These are phyloP conservation scores for Kodamaea plutei DNA, from an alignment of 1,139 yeast species.

Conservation along the genomic window DNA sequence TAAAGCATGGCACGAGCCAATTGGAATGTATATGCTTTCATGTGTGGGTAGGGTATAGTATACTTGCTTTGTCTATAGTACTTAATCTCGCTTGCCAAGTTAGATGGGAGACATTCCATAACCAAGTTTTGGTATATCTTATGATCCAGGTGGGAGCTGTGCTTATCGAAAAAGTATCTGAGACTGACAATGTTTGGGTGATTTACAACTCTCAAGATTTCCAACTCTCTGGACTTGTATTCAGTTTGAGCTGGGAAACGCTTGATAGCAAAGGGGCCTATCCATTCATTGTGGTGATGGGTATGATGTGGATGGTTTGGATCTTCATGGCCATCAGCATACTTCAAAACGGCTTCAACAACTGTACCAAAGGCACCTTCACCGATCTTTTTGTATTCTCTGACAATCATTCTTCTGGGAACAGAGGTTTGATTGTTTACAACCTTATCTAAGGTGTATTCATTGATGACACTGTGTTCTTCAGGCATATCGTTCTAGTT, in stretches of 20 bases:
- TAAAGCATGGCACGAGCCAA: conserved; percentile 79
- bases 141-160: conserved; percentile 49
- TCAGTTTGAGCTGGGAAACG: conserved; percentile 84
- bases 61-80: conserved; percentile 60
- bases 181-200: conserved; percentile 76
- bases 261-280: conserved; percentile 79
- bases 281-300: conserved; percentile 34
- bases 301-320: conserved; percentile 1
- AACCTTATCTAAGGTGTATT: conserved; percentile 49
- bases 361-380: conserved; percentile 87
- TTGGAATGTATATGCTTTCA: conserved; percentile 76
- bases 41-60: conserved; percentile 67
- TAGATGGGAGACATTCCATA: conserved; percentile 83
- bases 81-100: conserved; percentile 69
- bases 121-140: conserved; percentile 73
- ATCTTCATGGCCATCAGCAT: conserved; percentile 18
- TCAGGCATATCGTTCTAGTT: conserved; percentile 7
- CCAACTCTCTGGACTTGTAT: conserved; percentile 75
- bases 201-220: conserved; percentile 64
- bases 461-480: conserved; percentile 13
- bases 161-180: conserved; percentile 64
- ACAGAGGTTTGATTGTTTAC: conserved; percentile 54
- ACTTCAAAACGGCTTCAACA: conserved; percentile 60
- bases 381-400: conserved; percentile 70
- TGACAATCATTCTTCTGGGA: conserved; percentile 59